Percentiles rank a stretch among this genome's conserved stretches.
Evolutionary conservation across 225 moss, liverwort and hornwort species (phyloP).

Genomic region (Physcomitrium patens): DNA sequence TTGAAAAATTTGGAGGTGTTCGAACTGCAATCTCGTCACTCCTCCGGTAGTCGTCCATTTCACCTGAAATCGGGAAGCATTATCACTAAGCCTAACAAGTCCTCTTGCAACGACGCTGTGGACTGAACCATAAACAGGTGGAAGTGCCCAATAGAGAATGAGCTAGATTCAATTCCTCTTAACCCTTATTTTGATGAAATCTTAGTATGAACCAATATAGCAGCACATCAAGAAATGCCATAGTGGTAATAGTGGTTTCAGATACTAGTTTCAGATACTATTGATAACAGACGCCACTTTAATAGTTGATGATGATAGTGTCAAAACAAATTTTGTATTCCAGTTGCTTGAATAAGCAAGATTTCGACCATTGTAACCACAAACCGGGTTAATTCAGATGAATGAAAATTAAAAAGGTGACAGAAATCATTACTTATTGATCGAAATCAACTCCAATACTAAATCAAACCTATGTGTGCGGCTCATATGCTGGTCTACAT

Average conservation of each 20-base stretch:
- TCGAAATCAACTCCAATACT: background rate
- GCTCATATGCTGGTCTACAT: background rate
- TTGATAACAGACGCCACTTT: slow-evolving; percentile 9
- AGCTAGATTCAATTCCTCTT: no score
- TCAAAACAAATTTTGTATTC: background rate
- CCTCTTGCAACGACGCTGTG: background rate
- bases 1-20: slow-evolving; percentile 65
- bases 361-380: background rate
- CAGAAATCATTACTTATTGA: background rate
- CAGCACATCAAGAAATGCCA: no score
- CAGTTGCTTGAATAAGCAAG: background rate
- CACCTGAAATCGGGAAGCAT: slow-evolving; percentile 47
- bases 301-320: background rate
- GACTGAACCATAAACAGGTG: background rate
- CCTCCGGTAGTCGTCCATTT: slow-evolving; percentile 70
- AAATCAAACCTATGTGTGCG: background rate
- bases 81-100: background rate
- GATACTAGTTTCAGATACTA: no score
- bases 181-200: background rate
- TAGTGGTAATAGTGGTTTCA: no score
- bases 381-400: background rate
- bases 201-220: no score
- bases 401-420: background rate
- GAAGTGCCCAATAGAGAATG: no score
- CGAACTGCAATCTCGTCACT: slow-evolving; percentile 63